Conservation (phyloP, 2,329 filamentous ascomycete species). For the Alternaria ventricosa region DNA sequence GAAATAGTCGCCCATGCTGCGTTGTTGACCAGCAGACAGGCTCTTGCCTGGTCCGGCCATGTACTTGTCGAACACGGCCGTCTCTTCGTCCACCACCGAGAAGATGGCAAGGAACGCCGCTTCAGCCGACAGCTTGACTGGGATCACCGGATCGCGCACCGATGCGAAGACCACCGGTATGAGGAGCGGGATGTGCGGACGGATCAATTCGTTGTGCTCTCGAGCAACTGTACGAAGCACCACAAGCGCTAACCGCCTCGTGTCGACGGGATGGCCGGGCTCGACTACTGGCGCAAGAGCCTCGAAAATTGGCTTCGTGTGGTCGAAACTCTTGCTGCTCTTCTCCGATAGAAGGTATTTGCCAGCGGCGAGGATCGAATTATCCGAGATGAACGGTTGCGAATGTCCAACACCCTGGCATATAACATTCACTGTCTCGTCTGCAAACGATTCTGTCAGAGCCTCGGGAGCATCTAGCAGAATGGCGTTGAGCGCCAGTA, state of each 20-base stretch:
- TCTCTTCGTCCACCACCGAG: slow-evolving; percentile 85
- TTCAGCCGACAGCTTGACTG: slow-evolving; percentile 93
- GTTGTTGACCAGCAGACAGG: slow-evolving; percentile 74
- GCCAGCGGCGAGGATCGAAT: slow-evolving; percentile 85
- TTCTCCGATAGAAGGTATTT: slow-evolving; percentile 80
- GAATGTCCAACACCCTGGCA: slow-evolving; percentile 78
- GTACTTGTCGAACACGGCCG: slow-evolving; percentile 88
- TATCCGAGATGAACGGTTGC: slow-evolving; percentile 81
- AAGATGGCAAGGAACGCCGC: slow-evolving; percentile 93
- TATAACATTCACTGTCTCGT: slow-evolving; percentile 79
- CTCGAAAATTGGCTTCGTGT: slow-evolving; percentile 79
- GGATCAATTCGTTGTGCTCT: slow-evolving; percentile 77
- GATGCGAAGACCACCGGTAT: slow-evolving; percentile 84
- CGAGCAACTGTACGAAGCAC: slow-evolving; percentile 85
- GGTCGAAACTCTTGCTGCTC: slow-evolving; percentile 74
- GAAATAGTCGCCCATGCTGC: slow-evolving; percentile 96
- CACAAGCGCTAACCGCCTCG: slow-evolving; percentile 83
- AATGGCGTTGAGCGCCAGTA: slow-evolving; percentile 87
- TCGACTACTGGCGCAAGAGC: slow-evolving; percentile 76
- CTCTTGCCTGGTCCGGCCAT: slow-evolving; percentile 71
- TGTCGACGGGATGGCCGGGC: slow-evolving; percentile 80
- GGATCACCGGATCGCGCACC: slow-evolving; percentile 90
- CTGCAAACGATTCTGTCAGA: slow-evolving; percentile 71
- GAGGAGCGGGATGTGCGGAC: slow-evolving; percentile 81
- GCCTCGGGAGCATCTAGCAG: slow-evolving; percentile 78